Evolutionary conservation across 225 moss, liverwort and hornwort species (phyloP), one percentile per base, ranked within the genome.

Genomic region (Climacium dendroides): DNA sequence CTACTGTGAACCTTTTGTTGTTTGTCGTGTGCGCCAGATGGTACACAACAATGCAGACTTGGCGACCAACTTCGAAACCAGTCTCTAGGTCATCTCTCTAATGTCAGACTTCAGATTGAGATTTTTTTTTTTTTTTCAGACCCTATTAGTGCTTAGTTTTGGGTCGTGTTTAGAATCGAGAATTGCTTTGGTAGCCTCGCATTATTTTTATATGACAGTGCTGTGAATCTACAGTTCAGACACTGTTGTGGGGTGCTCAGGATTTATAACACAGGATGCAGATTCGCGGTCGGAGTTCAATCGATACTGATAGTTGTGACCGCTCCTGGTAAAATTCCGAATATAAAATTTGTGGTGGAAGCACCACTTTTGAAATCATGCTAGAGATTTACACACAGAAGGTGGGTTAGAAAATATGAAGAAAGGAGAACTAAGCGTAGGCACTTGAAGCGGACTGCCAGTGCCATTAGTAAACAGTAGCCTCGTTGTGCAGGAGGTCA

Each of bases 21-120:
- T 98, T 92, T 39, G 74, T 95, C 22, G 67, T 90, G n/a, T 93
- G 95, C 86, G 97, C 96, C 15, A 90, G 86, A 48, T 93, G 94
- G 93, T 98, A 96, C 85, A 94, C 86, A 57, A 88, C 90, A 53
- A 89, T 90, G 89, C 89, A 79, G 63, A 85, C 85, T 59, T 92
- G 76, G 90, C 85, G 85, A 63, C 89, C 88, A 29, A 19, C 85
- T 80, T 78, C 90, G 37, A 87, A 90, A 82, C 58, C 73, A 28
- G 65, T 64, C 74, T 67, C 74, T 8, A 54, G 81, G 63, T 19
- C 75, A 65, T 48, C 87, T 50, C 80, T 62, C 35, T 60, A 81
- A 61, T 61, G 60, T 81, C n/a, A 19, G n/a, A 29, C 37, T 75
- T 45, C 58, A 67, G 58, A 86, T 35, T 69, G 79, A 79, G 78